Evolutionary conservation across 768 basidiomycete genomes (phyloP), one percentile per base, ranked within the genome.

Genomic region (Rhizopogon roseolus): DNA sequence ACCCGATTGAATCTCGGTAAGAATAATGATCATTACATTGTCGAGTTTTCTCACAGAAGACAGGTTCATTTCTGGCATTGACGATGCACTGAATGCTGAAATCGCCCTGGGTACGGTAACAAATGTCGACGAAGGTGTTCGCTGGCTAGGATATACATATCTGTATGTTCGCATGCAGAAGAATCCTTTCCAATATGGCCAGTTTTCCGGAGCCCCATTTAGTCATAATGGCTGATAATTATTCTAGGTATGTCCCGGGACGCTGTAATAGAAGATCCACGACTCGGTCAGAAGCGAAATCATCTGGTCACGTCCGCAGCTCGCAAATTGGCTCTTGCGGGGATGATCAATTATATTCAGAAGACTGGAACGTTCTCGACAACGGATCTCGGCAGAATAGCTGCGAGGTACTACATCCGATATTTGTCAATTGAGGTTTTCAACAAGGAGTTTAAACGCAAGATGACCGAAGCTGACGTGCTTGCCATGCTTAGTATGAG

Each of bases 121-220:
- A 1, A 95, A 82, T 60, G 80, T 86, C 37, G 73, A 76, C 53
- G 97, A 99, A 64, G 97, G 85, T 6, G 84, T 96, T 13, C 85
- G 85, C 57, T 99, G 97, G 97, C 73, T 99, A 40, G 92, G 95
- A 14, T 99, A 97, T 66, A 98, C 97, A 2, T 99, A 98, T 66
- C 81, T 98, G 29, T 93, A 90, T 64, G 94, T 98, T 9, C 81
- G 96, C 50, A 96, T 98, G 94, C 78, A 82, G 44, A 90, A 88
- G 66, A 96, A 94, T 62, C 95, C 96, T 3, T 83, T 84, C 61
- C 70, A 86, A 46, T 95, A 96, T 64, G 93, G 93, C 90, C 57
- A 52, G 74, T 66, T 14, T 32, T 59, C 49, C 19, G 4, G 16
- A 25, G 11, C 17, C 9, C 41, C 19, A 25, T 48, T 17, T 43